Base-by-base conservation (phyloP, 176 grass and related monocot genomes). In the Ensete ventricosum region DNA sequence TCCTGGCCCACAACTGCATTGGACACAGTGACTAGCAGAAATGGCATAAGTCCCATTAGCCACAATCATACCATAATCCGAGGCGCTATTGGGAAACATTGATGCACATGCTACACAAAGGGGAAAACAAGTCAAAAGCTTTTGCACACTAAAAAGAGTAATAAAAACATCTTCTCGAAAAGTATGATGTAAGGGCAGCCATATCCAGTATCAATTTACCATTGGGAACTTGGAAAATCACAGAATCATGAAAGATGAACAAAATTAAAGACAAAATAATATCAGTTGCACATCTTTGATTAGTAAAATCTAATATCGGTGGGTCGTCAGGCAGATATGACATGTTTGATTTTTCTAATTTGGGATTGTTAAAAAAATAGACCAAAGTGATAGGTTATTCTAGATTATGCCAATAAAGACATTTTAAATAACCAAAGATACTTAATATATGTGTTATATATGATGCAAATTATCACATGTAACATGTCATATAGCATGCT, bases 41-140 rank as follows among this genome's bases (percentile, higher is more conserved):
- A 99, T 86, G 1, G 66, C 83, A 65, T 94, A 99, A 70, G 84
- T 94, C 2, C 88, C 88, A 81, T 99, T 99, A 75, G 96, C 91
- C 58, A 89, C 96, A 16, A 99, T 34, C 84, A 99, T 52, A 67
- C 86, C 96, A 86, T 87, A 83, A 68, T 99, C 91, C 54, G 86
- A 89, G 27, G 96, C 81, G 20, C 75, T 82, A 16, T 82, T 91
- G 5, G 86, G 65, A 73, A 99, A 95, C 80, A 89, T 52, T 3
- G 96, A 94, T 73, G 88, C 77, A 83, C 96, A 99, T 54, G 88
- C 96, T 99, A 66, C 52, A 78, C 49, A 68, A 2, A 59, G 7
- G 23, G 73, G 79, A 58, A 48, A 78, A 55, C 76, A 6, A 21
- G 81, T 1, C 29, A 68, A n/a, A 19, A 65, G 14, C 17, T 86